Evolutionary conservation across 441 rosid species (phyloP).

Genomic region (Sinapis alba): DNA sequence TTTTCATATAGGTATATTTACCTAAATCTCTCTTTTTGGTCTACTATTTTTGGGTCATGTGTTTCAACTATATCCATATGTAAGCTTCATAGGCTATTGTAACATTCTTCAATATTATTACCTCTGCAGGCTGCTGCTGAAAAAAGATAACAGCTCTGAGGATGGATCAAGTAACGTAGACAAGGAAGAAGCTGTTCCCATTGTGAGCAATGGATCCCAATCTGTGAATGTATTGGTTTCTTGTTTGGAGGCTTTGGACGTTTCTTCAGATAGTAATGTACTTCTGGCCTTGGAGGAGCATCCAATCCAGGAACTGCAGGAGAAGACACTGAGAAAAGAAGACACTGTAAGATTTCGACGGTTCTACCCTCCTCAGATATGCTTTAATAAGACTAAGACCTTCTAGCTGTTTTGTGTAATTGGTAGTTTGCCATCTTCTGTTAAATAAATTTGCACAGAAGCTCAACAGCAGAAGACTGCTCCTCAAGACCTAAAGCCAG

Average conservation of each 20-base stretch:
- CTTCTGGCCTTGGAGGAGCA: slow-evolving; percentile 46
- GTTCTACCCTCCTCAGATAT: not conserved
- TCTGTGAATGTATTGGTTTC: slow-evolving; percentile 61
- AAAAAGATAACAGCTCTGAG: slow-evolving; percentile 63
- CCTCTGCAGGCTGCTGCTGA: slow-evolving; percentile 72
- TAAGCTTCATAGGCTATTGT: not conserved
- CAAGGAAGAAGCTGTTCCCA: slow-evolving; percentile 40
- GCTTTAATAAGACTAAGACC: not conserved
- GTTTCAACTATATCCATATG: slow-evolving; percentile 26
- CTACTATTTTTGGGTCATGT: too few species aligned
- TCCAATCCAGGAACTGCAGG: slow-evolving; percentile 42
- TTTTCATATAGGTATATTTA: too few species aligned
- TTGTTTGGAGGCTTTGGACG: slow-evolving; percentile 60
- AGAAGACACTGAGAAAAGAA: slow-evolving; percentile 79
- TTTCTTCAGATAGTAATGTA: slow-evolving; percentile 52
- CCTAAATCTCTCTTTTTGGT: too few species aligned
- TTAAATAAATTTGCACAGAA: too few species aligned
- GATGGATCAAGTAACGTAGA: slow-evolving; percentile 40
- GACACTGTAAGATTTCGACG: too few species aligned
- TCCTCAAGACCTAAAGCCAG: slow-evolving; percentile 56
- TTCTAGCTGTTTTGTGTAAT: too few species aligned
- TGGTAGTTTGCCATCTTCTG: slow-evolving; percentile 9
- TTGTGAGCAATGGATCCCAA: slow-evolving; percentile 45
- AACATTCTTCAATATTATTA: not conserved
- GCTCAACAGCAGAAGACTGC: slow-evolving; percentile 75